A percentile compares a stretch with the other conserved stretches of the same genome.
These are phyloP conservation scores for Suillus subluteus DNA, from an alignment of 768 basidiomycete genomes.

Conservation along the genomic window DNA sequence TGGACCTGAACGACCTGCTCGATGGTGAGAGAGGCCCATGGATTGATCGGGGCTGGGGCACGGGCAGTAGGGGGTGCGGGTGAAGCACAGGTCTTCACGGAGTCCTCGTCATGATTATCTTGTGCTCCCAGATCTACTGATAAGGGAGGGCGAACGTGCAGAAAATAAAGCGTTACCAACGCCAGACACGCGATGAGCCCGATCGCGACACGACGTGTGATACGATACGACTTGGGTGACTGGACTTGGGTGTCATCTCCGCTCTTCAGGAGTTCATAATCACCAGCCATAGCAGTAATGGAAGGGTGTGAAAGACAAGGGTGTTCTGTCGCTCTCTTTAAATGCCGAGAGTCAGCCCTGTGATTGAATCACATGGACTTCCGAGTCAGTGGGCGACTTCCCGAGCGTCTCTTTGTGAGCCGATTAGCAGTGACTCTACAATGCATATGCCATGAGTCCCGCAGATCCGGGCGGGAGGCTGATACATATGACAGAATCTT, in stretches of 20 bases:
- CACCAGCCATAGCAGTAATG: slow-evolving; percentile 22
- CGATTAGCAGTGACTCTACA: neutral
- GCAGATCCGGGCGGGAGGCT: neutral
- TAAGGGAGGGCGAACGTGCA: slow-evolving; percentile 14
- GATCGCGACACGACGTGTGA: slow-evolving; percentile 19
- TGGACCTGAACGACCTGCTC: slow-evolving; percentile 47
- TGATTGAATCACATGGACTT: neutral
- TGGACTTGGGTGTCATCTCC: neutral
- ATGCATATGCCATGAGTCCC: neutral
- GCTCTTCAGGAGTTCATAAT: slow-evolving; percentile 23
- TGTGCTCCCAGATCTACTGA: neutral
- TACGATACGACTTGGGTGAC: slow-evolving; percentile 9
- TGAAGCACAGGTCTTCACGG: slow-evolving; percentile 39
- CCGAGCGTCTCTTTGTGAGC: neutral
- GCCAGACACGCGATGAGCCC: slow-evolving; percentile 17
- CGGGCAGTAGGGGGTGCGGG: slow-evolving; percentile 35
- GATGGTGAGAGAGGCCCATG: slow-evolving; percentile 55
- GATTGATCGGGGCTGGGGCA: slow-evolving; percentile 48
- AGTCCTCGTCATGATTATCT: slow-evolving; percentile 11
- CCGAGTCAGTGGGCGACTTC: neutral
- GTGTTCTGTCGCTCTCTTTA: neutral
- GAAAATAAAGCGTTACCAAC: slow-evolving; percentile 17
- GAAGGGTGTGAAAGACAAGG: neutral
- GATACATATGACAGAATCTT: neutral
- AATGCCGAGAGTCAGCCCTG: neutral